phyloP scores from a whole-genome alignment of 164 flowering plant species.

The Platanus orientalis region DNA sequence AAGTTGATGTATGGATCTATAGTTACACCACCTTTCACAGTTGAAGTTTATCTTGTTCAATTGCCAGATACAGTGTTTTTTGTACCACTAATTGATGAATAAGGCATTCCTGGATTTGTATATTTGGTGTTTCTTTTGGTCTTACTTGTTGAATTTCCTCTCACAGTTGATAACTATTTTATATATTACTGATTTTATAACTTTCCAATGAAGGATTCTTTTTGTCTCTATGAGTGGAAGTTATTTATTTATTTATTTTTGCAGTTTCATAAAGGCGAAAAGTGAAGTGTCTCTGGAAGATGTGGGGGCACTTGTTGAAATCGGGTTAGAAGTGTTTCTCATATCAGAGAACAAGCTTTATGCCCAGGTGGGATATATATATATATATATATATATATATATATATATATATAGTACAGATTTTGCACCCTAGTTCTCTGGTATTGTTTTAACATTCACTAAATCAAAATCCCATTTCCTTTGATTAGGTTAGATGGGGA shows the following conservation, averaged over 20 bases:
- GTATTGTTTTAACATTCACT: constrained; percentile 1
- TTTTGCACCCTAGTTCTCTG: constrained; percentile 4
- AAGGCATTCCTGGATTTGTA: too few species aligned
- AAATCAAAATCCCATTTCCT: constrained; percentile 4
- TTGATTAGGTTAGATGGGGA: constrained; percentile 95
- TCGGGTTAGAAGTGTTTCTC: constrained; percentile 63
- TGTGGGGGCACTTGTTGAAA: constrained; percentile 45
- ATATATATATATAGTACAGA: too few species aligned
- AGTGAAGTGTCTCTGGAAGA: constrained; percentile 78
- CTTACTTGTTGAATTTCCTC: too few species aligned
- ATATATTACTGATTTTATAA: too few species aligned
- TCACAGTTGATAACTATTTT: too few species aligned
- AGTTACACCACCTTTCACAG: too few species aligned
- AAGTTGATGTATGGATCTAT: too few species aligned
- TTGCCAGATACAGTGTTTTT: too few species aligned
- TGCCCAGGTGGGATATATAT: constrained; percentile 55
- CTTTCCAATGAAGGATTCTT: too few species aligned
- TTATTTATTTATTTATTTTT: constrained; percentile 7
- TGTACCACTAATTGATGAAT: too few species aligned
- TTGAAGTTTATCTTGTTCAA: too few species aligned
- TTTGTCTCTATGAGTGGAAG: neutral
- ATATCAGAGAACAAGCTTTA: constrained; percentile 59
- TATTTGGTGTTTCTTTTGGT: too few species aligned
- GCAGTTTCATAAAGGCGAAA: constrained; percentile 88
- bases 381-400: constrained; percentile 1